These are phyloP conservation scores for Stellera chamaejasme DNA, from an alignment of 345 rosid genomes.

Conservation along the genomic window DNA sequence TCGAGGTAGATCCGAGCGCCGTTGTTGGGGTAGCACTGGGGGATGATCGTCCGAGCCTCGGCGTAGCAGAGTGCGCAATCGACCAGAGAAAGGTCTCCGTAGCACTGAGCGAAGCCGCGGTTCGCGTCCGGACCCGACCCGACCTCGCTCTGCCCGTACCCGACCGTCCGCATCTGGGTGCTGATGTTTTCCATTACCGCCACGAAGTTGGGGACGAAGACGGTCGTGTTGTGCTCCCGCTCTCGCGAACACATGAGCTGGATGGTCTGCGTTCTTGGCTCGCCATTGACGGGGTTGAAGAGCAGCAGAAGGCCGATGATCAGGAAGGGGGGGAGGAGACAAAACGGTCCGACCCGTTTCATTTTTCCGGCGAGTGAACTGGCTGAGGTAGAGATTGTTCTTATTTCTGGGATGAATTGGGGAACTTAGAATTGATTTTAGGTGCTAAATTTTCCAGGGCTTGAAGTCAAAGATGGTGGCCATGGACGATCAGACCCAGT, in stretches of 20 bases:
- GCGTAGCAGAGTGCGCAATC: not conserved
- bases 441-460: no score
- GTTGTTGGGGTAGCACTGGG: not conserved
- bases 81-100: not conserved
- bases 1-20: constrained; percentile 1
- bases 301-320: not conserved
- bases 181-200: not conserved
- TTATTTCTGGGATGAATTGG: no score
- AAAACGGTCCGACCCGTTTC: no score
- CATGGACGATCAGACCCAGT: no score
- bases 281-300: not conserved
- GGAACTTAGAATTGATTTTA: no score
- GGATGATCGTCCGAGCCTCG: not conserved
- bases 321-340: no score
- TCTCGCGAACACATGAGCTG: not conserved
- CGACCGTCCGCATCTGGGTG: not conserved
- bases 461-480: no score
- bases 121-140: not conserved
- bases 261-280: constrained; percentile 1
- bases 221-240: not conserved
- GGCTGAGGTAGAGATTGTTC: no score
- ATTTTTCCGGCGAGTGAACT: no score
- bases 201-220: not conserved
- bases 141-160: not conserved
- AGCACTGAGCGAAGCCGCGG: constrained; percentile 2